phyloP scores from a whole-genome alignment of 306 rosid species.

The Vigna trinervia region DNA sequence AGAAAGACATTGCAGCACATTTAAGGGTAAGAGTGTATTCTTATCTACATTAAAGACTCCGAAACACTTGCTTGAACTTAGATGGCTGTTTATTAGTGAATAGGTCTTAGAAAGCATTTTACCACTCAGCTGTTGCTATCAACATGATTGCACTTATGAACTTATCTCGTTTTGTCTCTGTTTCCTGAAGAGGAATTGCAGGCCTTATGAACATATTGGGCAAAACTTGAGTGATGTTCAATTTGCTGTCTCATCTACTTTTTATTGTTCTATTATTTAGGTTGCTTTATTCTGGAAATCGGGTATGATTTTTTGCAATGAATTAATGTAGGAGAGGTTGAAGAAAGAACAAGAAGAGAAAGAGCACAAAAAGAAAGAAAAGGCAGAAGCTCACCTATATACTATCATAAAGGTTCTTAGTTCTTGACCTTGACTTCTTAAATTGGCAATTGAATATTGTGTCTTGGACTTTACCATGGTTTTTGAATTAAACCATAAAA shows the following conservation, averaged over 20 bases:
- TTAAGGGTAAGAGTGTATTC: conserved; percentile 73
- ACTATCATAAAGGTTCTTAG: conserved; percentile 77
- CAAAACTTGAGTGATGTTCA: conserved; percentile 2
- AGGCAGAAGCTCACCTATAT: conserved; percentile 83
- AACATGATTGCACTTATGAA: conserved; percentile 18
- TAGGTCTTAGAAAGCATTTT: conserved; percentile 31
- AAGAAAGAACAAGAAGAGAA: conserved; percentile 90
- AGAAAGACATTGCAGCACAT: conserved; percentile 97
- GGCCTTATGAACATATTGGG: neutral
- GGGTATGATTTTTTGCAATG: conserved; percentile 31
- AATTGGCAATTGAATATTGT: conserved; percentile 24
- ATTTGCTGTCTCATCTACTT: neutral
- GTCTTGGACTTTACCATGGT: too few relatives aligned
- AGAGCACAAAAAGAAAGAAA: conserved; percentile 81
- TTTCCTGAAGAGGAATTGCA: conserved; percentile 1
- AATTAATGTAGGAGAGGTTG: conserved; percentile 68
- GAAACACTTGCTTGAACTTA: neutral
- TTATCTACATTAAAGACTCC: conserved; percentile 7
- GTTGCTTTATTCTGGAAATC: conserved; percentile 27
- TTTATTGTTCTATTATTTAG: neutral
- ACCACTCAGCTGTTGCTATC: conserved; percentile 20
- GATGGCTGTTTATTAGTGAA: conserved; percentile 27
- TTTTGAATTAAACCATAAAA: conserved; percentile 2
- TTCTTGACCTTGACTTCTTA: conserved; percentile 25
- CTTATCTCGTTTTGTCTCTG: neutral